Base-by-base conservation (phyloP, 495 filamentous ascomycete species). In the Penicillium steckii region DNA sequence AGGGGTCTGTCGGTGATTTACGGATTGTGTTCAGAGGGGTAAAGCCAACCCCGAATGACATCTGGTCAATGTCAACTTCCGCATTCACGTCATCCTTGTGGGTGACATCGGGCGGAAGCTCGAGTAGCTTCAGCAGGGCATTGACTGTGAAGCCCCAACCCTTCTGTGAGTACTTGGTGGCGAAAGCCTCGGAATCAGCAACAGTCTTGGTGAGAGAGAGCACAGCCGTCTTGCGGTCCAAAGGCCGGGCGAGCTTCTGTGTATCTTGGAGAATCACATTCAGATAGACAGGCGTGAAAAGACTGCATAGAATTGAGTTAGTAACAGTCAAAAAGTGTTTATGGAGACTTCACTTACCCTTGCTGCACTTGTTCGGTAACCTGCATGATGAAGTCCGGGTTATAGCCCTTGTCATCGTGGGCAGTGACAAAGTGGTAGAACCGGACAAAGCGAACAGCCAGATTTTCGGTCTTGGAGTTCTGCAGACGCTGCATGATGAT, bases 181-280 rank as follows among this genome's bases (percentile, higher is more conserved):
- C 87, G 56, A 99, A 96, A 1, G 87, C 85, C 33, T 81, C 67
- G 15, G 88, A 94, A 67, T 91, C 89, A 51, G 88, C 83, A 29
- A 97, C 73, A 4, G 89, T 94, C 73, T 94, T 96, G 29, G 91
- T 90, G 57, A 96, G 84, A 10, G 91, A 95, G 38, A 97, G 77
- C 18, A 97, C 91, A 8, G 92, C 95, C 2, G 86, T 86, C 70
- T 99, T 99, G 52, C 95, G 91, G 64, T 97, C 95, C 27, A 87
- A 67, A 0, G 95, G 91, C 13, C 89, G 82, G 4, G 85, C 81
- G n/a, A 97, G 81, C 67, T 89, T 88, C 64, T 90, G 84, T 3
- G 94, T 95, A 42, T 89, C 87, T 1, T 91, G 90, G 6, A 97
- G 82, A 50, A 99, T 87, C 55, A 97, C 83, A 33, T 74, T 82